Conservation (phyloP, 768 basidiomycete genomes). For the Gymnopilus dilepis region DNA sequence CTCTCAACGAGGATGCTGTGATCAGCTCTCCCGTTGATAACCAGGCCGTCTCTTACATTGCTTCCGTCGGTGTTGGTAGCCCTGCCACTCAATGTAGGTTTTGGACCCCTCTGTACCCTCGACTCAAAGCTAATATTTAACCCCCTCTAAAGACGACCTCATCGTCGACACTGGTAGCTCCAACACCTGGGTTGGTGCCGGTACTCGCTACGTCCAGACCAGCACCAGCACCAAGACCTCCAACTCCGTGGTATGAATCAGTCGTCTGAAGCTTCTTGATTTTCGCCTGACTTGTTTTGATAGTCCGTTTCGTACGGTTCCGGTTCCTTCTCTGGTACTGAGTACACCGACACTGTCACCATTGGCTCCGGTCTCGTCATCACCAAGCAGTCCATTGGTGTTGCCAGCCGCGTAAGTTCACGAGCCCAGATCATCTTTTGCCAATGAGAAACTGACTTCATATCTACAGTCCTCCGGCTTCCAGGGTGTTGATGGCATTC, state of each 20-base stretch:
- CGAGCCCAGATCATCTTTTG: not conserved
- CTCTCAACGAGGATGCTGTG: conserved; percentile 38
- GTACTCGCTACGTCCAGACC: conserved; percentile 48
- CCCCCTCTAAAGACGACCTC: conserved; percentile 47
- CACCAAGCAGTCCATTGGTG: conserved; percentile 65
- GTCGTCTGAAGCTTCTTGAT: not conserved
- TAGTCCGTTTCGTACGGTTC: conserved; percentile 65
- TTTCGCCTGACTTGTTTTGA: not conserved
- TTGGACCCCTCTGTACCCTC: not conserved
- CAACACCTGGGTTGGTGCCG: conserved; percentile 76
- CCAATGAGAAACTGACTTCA: conserved; percentile 7
- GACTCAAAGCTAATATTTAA: not conserved
- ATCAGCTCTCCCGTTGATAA: conserved; percentile 46
- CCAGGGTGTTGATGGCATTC: conserved; percentile 61
- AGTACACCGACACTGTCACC: conserved; percentile 59
- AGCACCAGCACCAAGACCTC: conserved; percentile 52
- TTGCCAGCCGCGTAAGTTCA: conserved; percentile 44
- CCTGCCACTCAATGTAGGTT: conserved; percentile 62
- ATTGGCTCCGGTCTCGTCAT: conserved; percentile 56
- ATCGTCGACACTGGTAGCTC: conserved; percentile 72
- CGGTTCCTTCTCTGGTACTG: conserved; percentile 62
- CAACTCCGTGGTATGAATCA: conserved; percentile 49
- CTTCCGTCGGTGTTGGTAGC: conserved; percentile 56
- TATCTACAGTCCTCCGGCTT: conserved; percentile 43
- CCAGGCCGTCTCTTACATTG: conserved; percentile 48